These are phyloP conservation scores for Candida chauliodis DNA, from an alignment of 805 yeast genomes.

Conservation along the genomic window DNA sequence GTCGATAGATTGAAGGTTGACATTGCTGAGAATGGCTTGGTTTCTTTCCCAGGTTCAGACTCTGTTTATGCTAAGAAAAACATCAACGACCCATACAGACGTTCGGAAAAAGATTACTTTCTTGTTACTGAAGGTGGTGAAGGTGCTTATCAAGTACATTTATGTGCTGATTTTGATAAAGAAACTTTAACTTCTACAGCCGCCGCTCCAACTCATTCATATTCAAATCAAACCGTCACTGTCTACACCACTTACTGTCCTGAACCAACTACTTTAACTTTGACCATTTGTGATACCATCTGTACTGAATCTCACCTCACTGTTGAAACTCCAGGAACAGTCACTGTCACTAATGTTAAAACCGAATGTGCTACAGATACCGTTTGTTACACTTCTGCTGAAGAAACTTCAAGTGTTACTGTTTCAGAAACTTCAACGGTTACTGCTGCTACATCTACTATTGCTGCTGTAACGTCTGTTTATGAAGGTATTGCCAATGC, in stretches of 20 bases:
- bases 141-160: slow-evolving; percentile 6
- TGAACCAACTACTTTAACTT: slow-evolving; percentile 9
- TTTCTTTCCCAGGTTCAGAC: slow-evolving; percentile 16
- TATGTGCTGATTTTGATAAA: slow-evolving; percentile 5
- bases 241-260: slow-evolving; percentile 8
- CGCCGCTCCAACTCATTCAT: not conserved
- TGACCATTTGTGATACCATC: slow-evolving; percentile 7
- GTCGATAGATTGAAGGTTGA: slow-evolving; percentile 9
- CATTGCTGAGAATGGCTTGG: slow-evolving; percentile 7
- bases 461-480: slow-evolving; percentile 1
- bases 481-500: slow-evolving; percentile 7
- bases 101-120: slow-evolving; percentile 17
- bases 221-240: slow-evolving; percentile 3
- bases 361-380: not conserved
- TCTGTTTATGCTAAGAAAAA: slow-evolving; percentile 25
- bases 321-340: slow-evolving; percentile 6
- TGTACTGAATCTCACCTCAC: slow-evolving; percentile 4
- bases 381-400: not conserved
- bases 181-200: slow-evolving; percentile 4
- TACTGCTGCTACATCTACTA: not conserved
- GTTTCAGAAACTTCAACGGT: not conserved
- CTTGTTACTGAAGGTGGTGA: slow-evolving; percentile 11
- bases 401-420: not conserved
- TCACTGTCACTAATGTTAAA: slow-evolving; percentile 4
- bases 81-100: slow-evolving; percentile 26